Evolutionary conservation across 176 grass and related monocot genomes (phyloP), one percentile per base, ranked within the genome.

Genomic region (Melocanna baccifera): DNA sequence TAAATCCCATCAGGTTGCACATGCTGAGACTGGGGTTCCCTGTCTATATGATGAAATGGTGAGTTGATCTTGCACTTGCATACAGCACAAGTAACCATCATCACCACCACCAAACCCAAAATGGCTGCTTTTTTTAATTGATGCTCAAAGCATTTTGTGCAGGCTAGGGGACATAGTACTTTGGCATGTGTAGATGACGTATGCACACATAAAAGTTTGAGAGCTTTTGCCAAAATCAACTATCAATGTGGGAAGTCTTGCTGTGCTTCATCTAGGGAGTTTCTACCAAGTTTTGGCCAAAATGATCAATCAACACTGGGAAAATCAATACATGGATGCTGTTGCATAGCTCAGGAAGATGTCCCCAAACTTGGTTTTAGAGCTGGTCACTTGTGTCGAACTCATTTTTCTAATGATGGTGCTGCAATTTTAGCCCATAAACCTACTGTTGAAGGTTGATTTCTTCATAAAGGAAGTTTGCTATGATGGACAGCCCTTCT

Each of bases 231-330:
- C 71, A 83, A 89, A 93, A 77, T 53, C n/a, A 82, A 41, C 36
- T 79, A 25, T 19, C 77, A 92, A 6, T 87, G 91, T 87, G 85
- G 80, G 70, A 89, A 67, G 78, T 72, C 79, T 69, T 93, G 96
- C 62, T 95, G 96, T 66, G 92, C 80, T 71, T 83, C 91, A 80
- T 76, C 87, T 88, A 63, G 32, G 67, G 76, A 91, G 40, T 80
- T 75, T 52, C 45, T 82, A 86, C 83, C 65, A 69, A 85, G 82
- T 55, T 92, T 63, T 81, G 83, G 77, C 67, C 81, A 75, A 85
- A 75, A 86, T 88, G 80, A 90, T 89, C 63, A 87, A 48, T 74
- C 81, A 50, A 51, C 84, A 58, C 50, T 87, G 12, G 86, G 39
- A 76, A 89, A 89, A 52, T 76, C 82, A 39, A 64, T 87, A 63